Conservation (phyloP, 2,329 filamentous ascomycete genomes). For the Hymenoscyphus occultus region DNA sequence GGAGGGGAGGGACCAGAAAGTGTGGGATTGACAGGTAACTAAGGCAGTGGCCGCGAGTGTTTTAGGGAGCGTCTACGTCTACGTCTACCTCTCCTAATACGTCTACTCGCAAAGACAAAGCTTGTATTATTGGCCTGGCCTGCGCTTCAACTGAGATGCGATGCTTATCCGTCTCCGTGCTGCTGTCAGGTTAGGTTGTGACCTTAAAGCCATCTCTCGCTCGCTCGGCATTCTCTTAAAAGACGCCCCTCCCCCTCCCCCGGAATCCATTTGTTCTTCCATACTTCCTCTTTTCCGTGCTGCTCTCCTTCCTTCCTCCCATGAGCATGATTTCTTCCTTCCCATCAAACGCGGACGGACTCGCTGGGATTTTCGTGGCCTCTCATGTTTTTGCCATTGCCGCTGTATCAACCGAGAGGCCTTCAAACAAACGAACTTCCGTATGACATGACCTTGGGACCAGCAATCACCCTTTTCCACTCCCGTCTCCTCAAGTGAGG, state of each 20-base stretch:
- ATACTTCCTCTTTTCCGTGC: conserved; percentile 7
- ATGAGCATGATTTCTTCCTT: neutral
- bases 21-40: too few relatives aligned
- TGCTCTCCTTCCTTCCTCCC: conserved; percentile 8
- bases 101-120: neutral
- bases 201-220: neutral
- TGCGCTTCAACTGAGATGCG: neutral
- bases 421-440: conserved; percentile 2
- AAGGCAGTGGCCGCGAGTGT: neutral
- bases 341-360: neutral
- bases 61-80: neutral
- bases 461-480: neutral
- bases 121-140: neutral
- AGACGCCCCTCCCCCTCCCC: conserved; percentile 19
- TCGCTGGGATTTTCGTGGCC: neutral
- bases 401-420: conserved; percentile 10
- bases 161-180: neutral
- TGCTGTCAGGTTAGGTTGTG: neutral
- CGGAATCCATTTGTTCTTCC: conserved; percentile 13
- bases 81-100: too few relatives aligned
- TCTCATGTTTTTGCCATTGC: conserved; percentile 6
- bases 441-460: neutral
- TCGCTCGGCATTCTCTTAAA: conserved; percentile 29
- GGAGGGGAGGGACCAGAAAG: neutral
- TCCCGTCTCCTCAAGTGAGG: neutral